These are phyloP conservation scores for Volvox carteri DNA, from an alignment of 163 green algal genomes.

Conservation along the genomic window DNA sequence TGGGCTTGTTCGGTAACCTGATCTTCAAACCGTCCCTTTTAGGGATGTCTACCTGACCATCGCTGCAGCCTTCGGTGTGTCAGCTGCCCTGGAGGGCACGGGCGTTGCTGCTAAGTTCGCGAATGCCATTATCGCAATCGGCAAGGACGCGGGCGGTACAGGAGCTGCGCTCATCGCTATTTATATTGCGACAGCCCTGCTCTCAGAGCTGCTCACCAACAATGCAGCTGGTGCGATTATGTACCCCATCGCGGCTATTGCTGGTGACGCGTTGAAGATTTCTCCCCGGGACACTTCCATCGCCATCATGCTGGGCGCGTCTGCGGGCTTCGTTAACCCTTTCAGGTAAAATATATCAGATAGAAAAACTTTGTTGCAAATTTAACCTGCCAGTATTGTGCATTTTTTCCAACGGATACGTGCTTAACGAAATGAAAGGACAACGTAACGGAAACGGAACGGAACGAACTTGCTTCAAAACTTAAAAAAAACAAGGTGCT, in stretches of 20 bases:
- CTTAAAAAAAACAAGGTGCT: no score
- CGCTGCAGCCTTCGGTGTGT: constrained; percentile 80
- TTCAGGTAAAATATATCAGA: no score
- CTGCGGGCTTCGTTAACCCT: constrained; percentile 79
- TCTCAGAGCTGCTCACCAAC: constrained; percentile 89
- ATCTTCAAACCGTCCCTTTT: not conserved
- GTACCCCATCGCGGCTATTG: constrained; percentile 79
- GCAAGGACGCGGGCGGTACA: constrained; percentile 65
- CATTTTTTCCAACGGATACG: no score
- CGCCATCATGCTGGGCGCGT: constrained; percentile 87
- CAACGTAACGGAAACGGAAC: no score
- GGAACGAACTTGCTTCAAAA: no score
- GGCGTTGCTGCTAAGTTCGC: constrained; percentile 76
- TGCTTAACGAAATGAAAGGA: no score
- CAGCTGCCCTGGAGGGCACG: constrained; percentile 75
- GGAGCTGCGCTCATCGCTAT: constrained; percentile 73
- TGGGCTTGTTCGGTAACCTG: no score
- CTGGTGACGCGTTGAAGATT: constrained; percentile 43
- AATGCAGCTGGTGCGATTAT: constrained; percentile 88
- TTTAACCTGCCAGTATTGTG: no score
- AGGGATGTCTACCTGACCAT: constrained; percentile 79
- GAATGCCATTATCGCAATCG: constrained; percentile 69
- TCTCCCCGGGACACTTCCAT: constrained; percentile 65
- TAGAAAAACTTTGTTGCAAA: no score
- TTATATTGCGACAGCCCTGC: constrained; percentile 83